Evolutionary conservation across 2,329 filamentous ascomycete species (phyloP).

Genomic region (Aureobasidium sp.): DNA sequence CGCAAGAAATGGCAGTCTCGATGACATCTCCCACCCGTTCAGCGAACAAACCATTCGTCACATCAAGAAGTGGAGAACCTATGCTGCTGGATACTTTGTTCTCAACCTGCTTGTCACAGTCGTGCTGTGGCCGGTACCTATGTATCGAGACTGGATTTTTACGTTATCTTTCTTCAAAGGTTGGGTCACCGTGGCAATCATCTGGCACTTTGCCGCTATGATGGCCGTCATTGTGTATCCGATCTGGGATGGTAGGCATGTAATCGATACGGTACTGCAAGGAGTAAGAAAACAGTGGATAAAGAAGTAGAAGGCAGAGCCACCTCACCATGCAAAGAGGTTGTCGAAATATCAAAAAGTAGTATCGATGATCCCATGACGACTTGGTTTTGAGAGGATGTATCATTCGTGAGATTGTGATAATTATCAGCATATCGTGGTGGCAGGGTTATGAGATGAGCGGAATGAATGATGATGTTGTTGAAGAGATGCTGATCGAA

Average conservation of each 20-base stretch:
- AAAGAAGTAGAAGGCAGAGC: background rate
- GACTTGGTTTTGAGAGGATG: no score
- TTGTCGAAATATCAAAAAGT: no score
- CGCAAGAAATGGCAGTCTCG: constrained; percentile 23
- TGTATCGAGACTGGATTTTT: constrained; percentile 46
- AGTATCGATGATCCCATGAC: no score
- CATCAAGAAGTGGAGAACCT: constrained; percentile 24
- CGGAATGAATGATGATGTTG: no score
- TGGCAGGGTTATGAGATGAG: no score
- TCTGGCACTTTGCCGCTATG: constrained; percentile 45
- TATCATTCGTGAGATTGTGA: no score
- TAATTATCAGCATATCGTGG: no score
- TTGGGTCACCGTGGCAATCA: constrained; percentile 39
- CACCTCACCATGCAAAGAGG: background rate
- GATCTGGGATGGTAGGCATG: constrained; percentile 40
- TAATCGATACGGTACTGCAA: constrained; percentile 29
- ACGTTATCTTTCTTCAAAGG: constrained; percentile 40
- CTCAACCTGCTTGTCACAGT: constrained; percentile 41
- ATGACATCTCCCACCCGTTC: constrained; percentile 41
- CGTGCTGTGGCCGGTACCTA: constrained; percentile 43
- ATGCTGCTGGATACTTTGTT: constrained; percentile 36
- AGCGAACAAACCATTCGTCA: constrained; percentile 25
- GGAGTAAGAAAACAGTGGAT: constrained; percentile 19
- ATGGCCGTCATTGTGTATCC: constrained; percentile 42
- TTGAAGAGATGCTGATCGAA: no score